Percentiles rank a stretch among this genome's conserved stretches.
Conservation (phyloP, 140 eudicot genomes). For the Ambrosia hybrid region DNA sequence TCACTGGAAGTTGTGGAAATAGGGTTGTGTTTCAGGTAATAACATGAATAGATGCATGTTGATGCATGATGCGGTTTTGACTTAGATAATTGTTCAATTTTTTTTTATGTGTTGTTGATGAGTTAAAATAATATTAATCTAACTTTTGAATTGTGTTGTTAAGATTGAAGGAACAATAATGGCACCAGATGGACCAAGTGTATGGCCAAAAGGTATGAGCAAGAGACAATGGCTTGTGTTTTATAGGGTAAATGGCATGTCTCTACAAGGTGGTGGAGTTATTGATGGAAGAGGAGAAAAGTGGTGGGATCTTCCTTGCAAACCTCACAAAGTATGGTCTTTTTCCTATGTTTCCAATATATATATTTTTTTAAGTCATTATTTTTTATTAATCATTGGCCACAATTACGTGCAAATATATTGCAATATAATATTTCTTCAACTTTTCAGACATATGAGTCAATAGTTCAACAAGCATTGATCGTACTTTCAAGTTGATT, state of each 20-base stretch:
- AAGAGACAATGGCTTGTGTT: constrained; percentile 87
- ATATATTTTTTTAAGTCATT: too few species aligned
- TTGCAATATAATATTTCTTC: too few species aligned
- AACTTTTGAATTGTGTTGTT: constrained; percentile 1
- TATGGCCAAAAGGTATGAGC: constrained; percentile 68
- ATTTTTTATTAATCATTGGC: background rate
- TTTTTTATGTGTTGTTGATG: constrained; percentile 3
- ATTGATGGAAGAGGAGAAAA: constrained; percentile 90
- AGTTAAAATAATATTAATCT: constrained; percentile 23
- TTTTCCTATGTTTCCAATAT: background rate
- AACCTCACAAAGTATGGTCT: constrained; percentile 78
- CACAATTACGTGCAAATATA: background rate
- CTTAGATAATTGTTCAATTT: too few species aligned
- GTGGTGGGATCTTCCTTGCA: constrained; percentile 97
- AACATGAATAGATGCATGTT: constrained; percentile 8
- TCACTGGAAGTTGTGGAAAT: constrained; percentile 80
- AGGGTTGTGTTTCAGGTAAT: constrained; percentile 67
- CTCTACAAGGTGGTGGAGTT: constrained; percentile 80
- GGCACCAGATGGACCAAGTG: constrained; percentile 89
- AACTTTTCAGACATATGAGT: too few species aligned
- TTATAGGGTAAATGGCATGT: constrained; percentile 78
- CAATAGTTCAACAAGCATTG: background rate
- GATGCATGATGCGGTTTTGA: too few species aligned
- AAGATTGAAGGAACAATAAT: constrained; percentile 84
- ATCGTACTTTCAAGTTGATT: background rate